Base-by-base conservation (phyloP, 306 rosid species). In the Sphenostylis stenocarpa region DNA sequence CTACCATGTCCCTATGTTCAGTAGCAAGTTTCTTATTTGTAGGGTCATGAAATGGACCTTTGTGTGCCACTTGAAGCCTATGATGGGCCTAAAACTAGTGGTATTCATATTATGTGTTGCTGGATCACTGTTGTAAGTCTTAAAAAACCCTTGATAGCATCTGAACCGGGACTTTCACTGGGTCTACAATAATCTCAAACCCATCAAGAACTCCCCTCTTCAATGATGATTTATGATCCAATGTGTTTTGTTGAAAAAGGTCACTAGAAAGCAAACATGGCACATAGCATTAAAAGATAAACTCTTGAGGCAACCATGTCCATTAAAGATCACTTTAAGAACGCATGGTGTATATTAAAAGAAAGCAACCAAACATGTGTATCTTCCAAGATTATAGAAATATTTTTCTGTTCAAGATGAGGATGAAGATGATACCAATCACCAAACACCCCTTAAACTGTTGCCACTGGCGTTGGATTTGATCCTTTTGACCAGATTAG, bases 361-460 rank as follows among this genome's bases (percentile, higher is more conserved):
- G 96, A 88, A 84, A 91, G 86, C 86, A 73, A 85, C 90, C 66
- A 55, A 84, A 81, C 92, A 86, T 64, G 79, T 70, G 85, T 71
- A 86, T 81, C 89, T 63, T 67, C 81, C 77, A 84, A 83, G 75
- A 81, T 82, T 61, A 7, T 69, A 72, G 55, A 36, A 39, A 56
- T 58, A 33, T 45, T 28, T 65, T 53, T 65, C 82, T 81, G 31
- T 79, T 53, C 80, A 58, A 66, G 72, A 84, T 84, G 63, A 75
- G 44, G 84, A 82, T 75, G 61, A 75, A 31, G 80, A 75, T 56
- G 77, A 74, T 75, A 49, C 21, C 41, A 49, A 28, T 36, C 39
- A 77, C 73, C 80, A 81, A 84, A 80, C 61, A 65, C 17, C 11
- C 28, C 34, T 62, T 16, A 20, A 17, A 62, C 26, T 41, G 26